Evolutionary conservation across 2,329 filamentous ascomycete species (phyloP), one percentile per base, ranked within the genome.

Genomic region (Ophiostoma montium): DNA sequence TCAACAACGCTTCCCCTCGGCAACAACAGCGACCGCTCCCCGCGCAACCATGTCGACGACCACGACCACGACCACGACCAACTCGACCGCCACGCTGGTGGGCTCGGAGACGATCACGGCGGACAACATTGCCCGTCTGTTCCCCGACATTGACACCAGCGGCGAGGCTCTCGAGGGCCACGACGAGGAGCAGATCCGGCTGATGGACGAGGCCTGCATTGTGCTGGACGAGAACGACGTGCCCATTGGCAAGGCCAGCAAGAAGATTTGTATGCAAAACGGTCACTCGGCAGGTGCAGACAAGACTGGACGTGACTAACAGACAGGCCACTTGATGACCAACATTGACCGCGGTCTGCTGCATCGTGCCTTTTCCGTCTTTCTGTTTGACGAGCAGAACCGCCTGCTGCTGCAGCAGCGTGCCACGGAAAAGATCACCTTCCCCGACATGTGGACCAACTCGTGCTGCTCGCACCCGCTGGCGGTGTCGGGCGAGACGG

Each of bases 121-220:
- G 16, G 80, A 92, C 59, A 86, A 84, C 60, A 87, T 98, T 59
- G 74, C 90, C 52, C 81, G 80, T 54, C 77, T 96, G 45, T 96
- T 96, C 67, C 87, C 88, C 48, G 88, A 95, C 63, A 78, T 80
- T 65, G 73, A 84, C 66, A 80, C 79, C 53, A 77, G 72, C 61
- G 81, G 82, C 55, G 74, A 78, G 47, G 86, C 87, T 51, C 75
- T 96, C 41, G 83, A 83, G 50, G 92, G 90, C 47, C 94, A 96
- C 70, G 89, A 96, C 70, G 90, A 86, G 65, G 90, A 96, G 72
- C 92, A 98, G 70, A 95, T 95, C 60, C 82, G 90, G 46, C 70
- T 98, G 60, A 98, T 98, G 92, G 90, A 98, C 61, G 92, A 96
- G 71, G 84, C 95, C 46, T 98, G 92, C 75, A 96, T 98, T 63